Evolutionary conservation across 768 basidiomycete genomes (phyloP).

Genomic region (Leucocoprinus sp.): DNA sequence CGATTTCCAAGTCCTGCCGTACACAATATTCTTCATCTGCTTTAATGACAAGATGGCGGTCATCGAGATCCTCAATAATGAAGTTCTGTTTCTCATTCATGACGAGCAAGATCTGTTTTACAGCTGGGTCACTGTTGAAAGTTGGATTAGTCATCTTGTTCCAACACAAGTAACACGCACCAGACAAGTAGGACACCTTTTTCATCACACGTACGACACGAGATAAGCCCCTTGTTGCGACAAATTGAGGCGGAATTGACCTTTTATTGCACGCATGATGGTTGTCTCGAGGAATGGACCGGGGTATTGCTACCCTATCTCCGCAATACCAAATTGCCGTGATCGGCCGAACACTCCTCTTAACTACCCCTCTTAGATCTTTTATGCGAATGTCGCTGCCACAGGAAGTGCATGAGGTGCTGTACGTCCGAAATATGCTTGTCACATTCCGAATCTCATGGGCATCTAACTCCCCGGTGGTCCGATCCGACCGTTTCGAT

Average conservation of each 20-base stretch:
- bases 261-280: constrained; percentile 59
- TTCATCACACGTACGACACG: neutral
- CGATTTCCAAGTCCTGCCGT: constrained; percentile 60
- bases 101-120: constrained; percentile 77
- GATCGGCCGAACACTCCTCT: constrained; percentile 12
- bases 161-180: constrained; percentile 27
- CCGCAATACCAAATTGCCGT: constrained; percentile 2
- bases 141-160: constrained; percentile 3
- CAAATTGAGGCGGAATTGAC: constrained; percentile 22
- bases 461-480: no score
- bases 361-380: neutral
- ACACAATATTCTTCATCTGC: constrained; percentile 75
- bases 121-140: constrained; percentile 65
- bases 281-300: constrained; percentile 4
- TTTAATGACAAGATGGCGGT: constrained; percentile 75
- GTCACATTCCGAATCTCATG: no score
- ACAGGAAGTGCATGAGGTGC: neutral
- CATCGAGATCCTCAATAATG: constrained; percentile 83
- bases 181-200: constrained; percentile 62
- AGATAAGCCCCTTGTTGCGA: neutral
- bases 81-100: constrained; percentile 79
- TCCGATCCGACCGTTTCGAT: neutral
- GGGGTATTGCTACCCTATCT: neutral
- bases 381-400: constrained; percentile 9
- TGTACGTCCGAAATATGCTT: constrained; percentile 6